Percentiles rank a stretch among this genome's conserved stretches.
phyloP scores from a whole-genome alignment of 2,329 filamentous ascomycete species.

The Arthrobotrys sphaeroides region DNA sequence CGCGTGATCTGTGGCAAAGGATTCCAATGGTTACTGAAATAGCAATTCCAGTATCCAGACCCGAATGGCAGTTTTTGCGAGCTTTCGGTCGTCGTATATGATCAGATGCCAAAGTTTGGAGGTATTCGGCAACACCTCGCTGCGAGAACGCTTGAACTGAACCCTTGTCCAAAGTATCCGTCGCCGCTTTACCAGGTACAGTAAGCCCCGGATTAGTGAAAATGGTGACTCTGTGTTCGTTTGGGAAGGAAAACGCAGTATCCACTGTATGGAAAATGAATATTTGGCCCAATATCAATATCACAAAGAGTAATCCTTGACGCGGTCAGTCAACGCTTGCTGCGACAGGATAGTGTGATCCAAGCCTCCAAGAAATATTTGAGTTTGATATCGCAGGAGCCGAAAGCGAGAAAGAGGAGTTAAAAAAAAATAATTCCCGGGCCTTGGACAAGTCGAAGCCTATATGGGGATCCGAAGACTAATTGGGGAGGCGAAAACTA shows the following conservation, averaged over 20 bases:
- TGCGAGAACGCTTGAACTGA: conserved; percentile 6
- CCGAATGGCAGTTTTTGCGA: conserved; percentile 1
- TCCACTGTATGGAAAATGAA: conserved; percentile 5
- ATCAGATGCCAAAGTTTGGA: conserved; percentile 45
- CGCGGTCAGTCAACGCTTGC: conserved; percentile 16
- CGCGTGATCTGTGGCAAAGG: not conserved
- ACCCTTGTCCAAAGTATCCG: conserved; percentile 48
- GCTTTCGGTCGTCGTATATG: conserved; percentile 11
- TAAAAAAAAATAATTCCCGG: conserved; percentile 24
- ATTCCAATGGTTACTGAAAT: not conserved
- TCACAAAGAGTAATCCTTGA: conserved; percentile 7
- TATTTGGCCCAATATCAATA: not conserved
- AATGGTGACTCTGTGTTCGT: conserved; percentile 16
- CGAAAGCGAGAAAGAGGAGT: not conserved
- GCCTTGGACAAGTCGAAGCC: conserved; percentile 19
- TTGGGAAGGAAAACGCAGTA: conserved; percentile 43
- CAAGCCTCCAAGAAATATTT: conserved; percentile 6
- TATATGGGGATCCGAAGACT: conserved; percentile 36
- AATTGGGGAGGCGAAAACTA: conserved; percentile 41
- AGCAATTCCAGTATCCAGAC: not conserved
- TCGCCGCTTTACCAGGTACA: conserved; percentile 46
- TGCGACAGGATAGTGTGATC: conserved; percentile 49
- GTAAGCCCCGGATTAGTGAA: conserved; percentile 28
- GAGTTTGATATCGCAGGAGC: not conserved
- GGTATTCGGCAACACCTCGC: conserved; percentile 41